Percentiles rank a stretch among this genome's conserved stretches.
These are phyloP conservation scores for Neofusicoccum kwambonambiense DNA, from an alignment of 2,329 filamentous ascomycete species.

Conservation along the genomic window DNA sequence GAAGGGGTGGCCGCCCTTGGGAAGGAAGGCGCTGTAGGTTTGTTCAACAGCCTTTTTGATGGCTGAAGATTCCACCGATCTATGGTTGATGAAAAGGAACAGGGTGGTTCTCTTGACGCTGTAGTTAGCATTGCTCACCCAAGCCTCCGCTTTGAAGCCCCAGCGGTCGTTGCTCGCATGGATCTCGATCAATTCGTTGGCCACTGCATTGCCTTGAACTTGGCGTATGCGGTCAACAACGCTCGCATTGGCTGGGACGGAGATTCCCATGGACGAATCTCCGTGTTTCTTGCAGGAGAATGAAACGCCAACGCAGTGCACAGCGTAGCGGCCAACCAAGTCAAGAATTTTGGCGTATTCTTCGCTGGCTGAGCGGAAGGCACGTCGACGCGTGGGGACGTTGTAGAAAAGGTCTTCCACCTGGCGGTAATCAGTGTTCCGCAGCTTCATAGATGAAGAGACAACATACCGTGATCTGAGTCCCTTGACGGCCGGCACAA, in stretches of 20 bases:
- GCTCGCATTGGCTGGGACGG: constrained; percentile 70
- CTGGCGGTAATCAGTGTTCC: constrained; percentile 33
- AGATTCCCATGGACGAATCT: constrained; percentile 78
- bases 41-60: constrained; percentile 92
- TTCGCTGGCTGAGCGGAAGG: constrained; percentile 87
- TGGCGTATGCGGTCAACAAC: constrained; percentile 83
- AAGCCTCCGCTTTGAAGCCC: constrained; percentile 79
- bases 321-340: constrained; percentile 86
- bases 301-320: constrained; percentile 86
- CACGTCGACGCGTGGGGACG: constrained; percentile 79
- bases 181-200: constrained; percentile 83
- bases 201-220: constrained; percentile 79
- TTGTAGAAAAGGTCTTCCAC: constrained; percentile 98
- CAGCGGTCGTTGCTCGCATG: constrained; percentile 70
- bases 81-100: constrained; percentile 93
- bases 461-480: constrained; percentile 75
- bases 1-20: constrained; percentile 93
- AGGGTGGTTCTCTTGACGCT: constrained; percentile 85
- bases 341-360: constrained; percentile 98
- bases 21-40: constrained; percentile 80
- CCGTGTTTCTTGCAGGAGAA: constrained; percentile 98
- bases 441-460: not conserved
- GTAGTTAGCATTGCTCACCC: constrained; percentile 91
- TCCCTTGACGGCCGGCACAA: constrained; percentile 82
- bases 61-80: constrained; percentile 82